A percentile compares a stretch with the other conserved stretches of the same genome.
phyloP scores from a whole-genome alignment of 768 basidiomycete genomes.

The Lentinus tigrinus region DNA sequence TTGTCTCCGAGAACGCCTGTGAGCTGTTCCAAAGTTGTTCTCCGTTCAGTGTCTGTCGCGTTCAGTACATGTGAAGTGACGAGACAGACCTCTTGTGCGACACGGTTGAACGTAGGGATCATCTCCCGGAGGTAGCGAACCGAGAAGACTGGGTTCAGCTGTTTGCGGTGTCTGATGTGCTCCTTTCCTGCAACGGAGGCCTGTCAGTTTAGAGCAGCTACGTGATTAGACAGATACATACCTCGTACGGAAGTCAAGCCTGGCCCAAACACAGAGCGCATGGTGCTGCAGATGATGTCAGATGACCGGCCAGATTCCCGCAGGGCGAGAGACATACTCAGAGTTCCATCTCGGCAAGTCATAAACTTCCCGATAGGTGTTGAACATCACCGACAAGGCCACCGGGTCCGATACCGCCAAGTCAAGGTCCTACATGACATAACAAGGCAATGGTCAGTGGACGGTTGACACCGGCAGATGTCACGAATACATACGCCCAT shows the following conservation, averaged over 20 bases:
- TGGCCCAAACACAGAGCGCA: background rate
- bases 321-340: background rate
- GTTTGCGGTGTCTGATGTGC: background rate
- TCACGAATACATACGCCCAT: background rate
- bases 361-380: background rate
- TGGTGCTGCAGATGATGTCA: background rate
- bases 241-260: background rate
- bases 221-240: background rate
- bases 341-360: background rate
- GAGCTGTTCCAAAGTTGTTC: background rate
- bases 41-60: background rate
- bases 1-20: background rate
- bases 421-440: background rate
- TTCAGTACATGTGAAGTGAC: background rate
- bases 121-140: background rate
- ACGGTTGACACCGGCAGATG: background rate
- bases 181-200: background rate
- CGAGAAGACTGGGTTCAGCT: slow-evolving; percentile 1
- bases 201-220: background rate
- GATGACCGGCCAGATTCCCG: background rate
- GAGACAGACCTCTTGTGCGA: background rate
- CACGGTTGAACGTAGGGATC: background rate
- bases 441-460: background rate
- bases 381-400: background rate
- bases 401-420: slow-evolving; percentile 1